A percentile compares a stretch with the other conserved stretches of the same genome.
Conservation (phyloP, 2,329 filamentous ascomycete species). For the Mycosphaerelloides madeirae region DNA sequence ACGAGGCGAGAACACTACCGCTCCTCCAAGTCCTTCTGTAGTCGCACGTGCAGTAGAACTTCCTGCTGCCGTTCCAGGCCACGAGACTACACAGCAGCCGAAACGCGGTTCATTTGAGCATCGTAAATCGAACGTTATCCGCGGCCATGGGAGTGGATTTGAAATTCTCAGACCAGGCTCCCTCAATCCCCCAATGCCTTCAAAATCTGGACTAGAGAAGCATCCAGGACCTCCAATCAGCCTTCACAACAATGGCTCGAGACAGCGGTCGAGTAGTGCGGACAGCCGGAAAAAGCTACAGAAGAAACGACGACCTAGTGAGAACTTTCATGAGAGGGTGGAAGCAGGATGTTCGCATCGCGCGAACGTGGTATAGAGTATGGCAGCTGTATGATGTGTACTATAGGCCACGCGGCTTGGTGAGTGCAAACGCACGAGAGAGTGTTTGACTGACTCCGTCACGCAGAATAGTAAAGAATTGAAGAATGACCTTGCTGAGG, state of each 20-base stretch:
- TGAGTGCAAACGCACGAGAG: no score
- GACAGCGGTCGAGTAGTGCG: slow-evolving; percentile 20
- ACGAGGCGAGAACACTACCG: not conserved
- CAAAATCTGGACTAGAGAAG: slow-evolving; percentile 17
- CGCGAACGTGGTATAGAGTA: slow-evolving; percentile 3
- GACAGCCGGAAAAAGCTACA: slow-evolving; percentile 26
- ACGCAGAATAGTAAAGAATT: no score
- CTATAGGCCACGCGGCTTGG: no score
- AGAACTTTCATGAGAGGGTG: slow-evolving; percentile 4
- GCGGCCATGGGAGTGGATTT: slow-evolving; percentile 33
- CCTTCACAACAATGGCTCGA: slow-evolving; percentile 22
- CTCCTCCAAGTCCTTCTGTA: not conserved
- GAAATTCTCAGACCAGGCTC: slow-evolving; percentile 33
- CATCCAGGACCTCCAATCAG: slow-evolving; percentile 26
- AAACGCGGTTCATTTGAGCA: slow-evolving; percentile 24
- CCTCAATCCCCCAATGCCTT: slow-evolving; percentile 16
- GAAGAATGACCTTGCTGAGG: no score
- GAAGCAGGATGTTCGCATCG: not conserved
- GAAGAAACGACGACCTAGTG: slow-evolving; percentile 29
- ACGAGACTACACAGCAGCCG: not conserved
- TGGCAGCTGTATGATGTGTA: no score
- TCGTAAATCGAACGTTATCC: slow-evolving; percentile 23
- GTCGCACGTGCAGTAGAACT: not conserved
- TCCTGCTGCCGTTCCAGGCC: not conserved
- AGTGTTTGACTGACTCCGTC: no score